Percentiles rank a stretch among this genome's conserved stretches.
phyloP scores from a whole-genome alignment of 352 stramenopile species.

The Phytophthora cajani region DNA sequence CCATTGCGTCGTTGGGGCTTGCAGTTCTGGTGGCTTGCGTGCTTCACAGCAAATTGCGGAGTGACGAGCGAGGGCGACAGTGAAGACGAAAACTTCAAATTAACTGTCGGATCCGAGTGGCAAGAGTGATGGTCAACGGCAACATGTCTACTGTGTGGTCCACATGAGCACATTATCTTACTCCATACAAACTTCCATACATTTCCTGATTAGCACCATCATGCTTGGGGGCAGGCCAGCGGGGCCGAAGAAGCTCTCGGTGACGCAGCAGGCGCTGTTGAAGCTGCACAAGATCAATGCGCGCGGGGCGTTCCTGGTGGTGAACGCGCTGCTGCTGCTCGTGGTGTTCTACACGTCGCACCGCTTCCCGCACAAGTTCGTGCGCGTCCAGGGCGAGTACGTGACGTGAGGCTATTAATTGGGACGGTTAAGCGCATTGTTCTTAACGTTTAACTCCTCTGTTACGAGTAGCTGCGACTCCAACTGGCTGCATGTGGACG shows the following conservation, averaged over 20 bases:
- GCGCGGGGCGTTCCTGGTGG: conserved; percentile 48
- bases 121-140: conserved; percentile 1
- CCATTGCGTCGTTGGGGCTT: conserved; percentile 15
- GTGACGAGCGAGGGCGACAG: conserved; percentile 8
- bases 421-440: not conserved
- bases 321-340: conserved; percentile 64
- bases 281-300: conserved; percentile 53
- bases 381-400: conserved; percentile 76
- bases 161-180: not conserved
- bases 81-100: conserved; percentile 15
- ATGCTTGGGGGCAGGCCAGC: conserved; percentile 22
- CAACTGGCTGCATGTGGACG: conserved; percentile 67
- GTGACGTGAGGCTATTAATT: conserved; percentile 38
- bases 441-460: conserved; percentile 12
- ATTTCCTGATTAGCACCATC: not conserved
- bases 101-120: conserved; percentile 24
- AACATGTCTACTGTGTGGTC: not conserved
- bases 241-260: conserved; percentile 35
- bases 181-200: not conserved
- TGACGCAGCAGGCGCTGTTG: conserved; percentile 53
- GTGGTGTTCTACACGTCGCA: conserved; percentile 60
- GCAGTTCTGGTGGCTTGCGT: conserved; percentile 2
- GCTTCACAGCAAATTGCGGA: conserved; percentile 12
- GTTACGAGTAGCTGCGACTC: conserved; percentile 56
- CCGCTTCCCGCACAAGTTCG: conserved; percentile 69